Base-by-base conservation (phyloP, 1,284 basidiomycete species). In the Amylostereum areolatum region DNA sequence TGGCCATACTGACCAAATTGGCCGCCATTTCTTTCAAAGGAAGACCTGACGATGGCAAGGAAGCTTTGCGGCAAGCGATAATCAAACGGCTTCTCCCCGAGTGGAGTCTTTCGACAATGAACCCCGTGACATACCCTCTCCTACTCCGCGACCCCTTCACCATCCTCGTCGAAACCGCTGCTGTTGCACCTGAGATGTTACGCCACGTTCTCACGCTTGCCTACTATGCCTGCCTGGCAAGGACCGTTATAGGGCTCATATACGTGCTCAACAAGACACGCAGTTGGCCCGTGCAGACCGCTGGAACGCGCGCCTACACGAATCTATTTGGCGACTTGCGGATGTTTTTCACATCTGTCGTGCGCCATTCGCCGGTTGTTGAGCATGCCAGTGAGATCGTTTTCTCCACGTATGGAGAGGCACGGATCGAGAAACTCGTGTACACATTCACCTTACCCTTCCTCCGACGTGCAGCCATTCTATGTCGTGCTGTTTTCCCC, bases 381-480 rank as follows among this genome's bases (percentile, higher is more conserved):
- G 87, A 91, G 55, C 86, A 88, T 58, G 85, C 82, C 0, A 85
- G 87, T 3, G 87, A 83, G 32, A 66, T 86, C 42, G 83, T 84
- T 3, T 83, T 90, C 45, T 82, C 86, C 46, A 78, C 81, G 5
- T 89, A 88, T 59, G 88, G 88, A 47, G 84, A 90, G 58, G 82
- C 82, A 2, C 74, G 83, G 28, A 84, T 98, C 47, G 89, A 94
- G 61, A 92, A 89, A 66, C 70, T 96, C 45, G 70, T 98, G 43
- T 95, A 96, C 63, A 77, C 83, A 1, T 92, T 95, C 67, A 95
- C 92, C 0, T 73, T 99, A 5, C 94, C 94, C 1, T 97, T 97
- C 75, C 77, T 98, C n/a, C 85, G 95, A 34, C 82, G 90, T 4
- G 90, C 90, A 0, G 85, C 92, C 5, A 90, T 97, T 36, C 75